A percentile compares a stretch with the other conserved stretches of the same genome.
Evolutionary conservation across 2,329 filamentous ascomycete species (phyloP).

Genomic region (Fusarium chaquense): DNA sequence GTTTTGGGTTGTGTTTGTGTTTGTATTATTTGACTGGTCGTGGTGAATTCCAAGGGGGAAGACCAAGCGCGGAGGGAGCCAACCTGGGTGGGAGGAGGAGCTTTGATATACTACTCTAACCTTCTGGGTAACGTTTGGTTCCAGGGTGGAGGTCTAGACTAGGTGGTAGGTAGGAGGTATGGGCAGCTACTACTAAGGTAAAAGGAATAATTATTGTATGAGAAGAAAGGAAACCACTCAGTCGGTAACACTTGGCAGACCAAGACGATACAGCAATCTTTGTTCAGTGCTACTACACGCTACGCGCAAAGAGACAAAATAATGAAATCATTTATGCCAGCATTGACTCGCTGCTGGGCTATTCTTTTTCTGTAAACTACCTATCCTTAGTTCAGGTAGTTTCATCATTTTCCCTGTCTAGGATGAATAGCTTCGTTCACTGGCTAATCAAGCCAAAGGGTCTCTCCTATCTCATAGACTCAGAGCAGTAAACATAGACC

Average conservation of each 20-base stretch:
- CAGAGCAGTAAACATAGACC: constrained; percentile 4
- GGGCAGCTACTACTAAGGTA: neutral
- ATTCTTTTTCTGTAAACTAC: neutral
- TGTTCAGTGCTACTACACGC: neutral
- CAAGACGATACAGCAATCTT: neutral
- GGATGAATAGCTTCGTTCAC: constrained; percentile 2
- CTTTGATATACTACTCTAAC: neutral
- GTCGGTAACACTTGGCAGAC: neutral
- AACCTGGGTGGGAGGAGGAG: constrained; percentile 1
- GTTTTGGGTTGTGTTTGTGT: neutral
- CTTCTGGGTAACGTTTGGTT: neutral
- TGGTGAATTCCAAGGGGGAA: neutral
- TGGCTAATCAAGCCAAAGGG: constrained; percentile 11
- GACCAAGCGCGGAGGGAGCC: constrained; percentile 6
- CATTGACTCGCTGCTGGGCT: neutral
- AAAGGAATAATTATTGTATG: neutral
- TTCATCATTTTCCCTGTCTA: neutral
- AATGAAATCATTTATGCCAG: neutral
- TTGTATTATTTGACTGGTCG: neutral
- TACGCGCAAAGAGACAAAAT: neutral
- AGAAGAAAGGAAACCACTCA: constrained; percentile 1
- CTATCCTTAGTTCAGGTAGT: neutral
- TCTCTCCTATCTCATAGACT: constrained; percentile 7
- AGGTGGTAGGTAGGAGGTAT: neutral
- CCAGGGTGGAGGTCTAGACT: neutral